Conservation (phyloP, 345 rosid genomes). For the Salix purpurea region DNA sequence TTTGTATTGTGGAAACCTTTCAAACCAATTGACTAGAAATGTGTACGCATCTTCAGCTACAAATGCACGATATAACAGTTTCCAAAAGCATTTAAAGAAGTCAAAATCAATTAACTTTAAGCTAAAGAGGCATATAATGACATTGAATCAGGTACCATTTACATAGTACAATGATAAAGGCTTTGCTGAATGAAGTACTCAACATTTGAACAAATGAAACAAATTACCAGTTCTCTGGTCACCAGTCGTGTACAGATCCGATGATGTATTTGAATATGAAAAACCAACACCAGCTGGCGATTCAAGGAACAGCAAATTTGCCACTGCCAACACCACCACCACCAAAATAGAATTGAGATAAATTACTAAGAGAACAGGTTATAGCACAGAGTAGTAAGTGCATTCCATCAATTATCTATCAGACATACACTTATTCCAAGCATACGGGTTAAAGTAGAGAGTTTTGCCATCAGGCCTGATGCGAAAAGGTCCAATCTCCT, state of each 20-base stretch:
- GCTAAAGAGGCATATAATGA: not conserved
- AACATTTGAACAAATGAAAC: not conserved
- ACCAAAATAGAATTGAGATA: not conserved
- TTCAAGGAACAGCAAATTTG: slow-evolving; percentile 83
- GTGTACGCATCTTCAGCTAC: slow-evolving; percentile 85
- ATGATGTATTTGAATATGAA: slow-evolving; percentile 75
- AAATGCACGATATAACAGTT: slow-evolving; percentile 17
- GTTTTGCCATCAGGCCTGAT: slow-evolving; percentile 69
- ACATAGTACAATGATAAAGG: not conserved
- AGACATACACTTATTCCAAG: slow-evolving; percentile 68
- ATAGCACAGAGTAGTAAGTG: not conserved
- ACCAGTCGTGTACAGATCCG: slow-evolving; percentile 78
- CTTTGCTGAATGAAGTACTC: not conserved
- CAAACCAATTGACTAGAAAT: slow-evolving; percentile 81
- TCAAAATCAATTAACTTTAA: slow-evolving; percentile 13
- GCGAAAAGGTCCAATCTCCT: slow-evolving; percentile 84
- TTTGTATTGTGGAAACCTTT: slow-evolving; percentile 94
- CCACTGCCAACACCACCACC: slow-evolving; percentile 51
- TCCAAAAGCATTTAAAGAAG: slow-evolving; percentile 9
- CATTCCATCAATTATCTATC: not conserved
- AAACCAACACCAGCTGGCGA: slow-evolving; percentile 99
- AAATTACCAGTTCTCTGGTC: slow-evolving; percentile 80
- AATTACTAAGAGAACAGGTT: not conserved
- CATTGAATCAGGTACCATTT: not conserved
- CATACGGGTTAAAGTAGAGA: slow-evolving; percentile 67